Evolutionary conservation across 164 flowering plant genomes (phyloP), one percentile per base, ranked within the genome.

Genomic region (Vitis rotundifolia): DNA sequence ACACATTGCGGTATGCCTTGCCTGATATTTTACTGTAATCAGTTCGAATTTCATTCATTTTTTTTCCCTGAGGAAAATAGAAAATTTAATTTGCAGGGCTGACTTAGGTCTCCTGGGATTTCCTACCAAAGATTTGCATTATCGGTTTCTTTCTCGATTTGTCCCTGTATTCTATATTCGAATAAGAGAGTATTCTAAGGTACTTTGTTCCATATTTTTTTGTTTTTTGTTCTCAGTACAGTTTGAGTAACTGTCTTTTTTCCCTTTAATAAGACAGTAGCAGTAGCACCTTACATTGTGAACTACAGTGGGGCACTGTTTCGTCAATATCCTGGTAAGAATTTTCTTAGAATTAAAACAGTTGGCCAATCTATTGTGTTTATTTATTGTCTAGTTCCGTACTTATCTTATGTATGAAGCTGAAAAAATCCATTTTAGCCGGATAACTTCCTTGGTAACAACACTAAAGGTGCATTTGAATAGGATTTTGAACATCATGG

Each of bases 101-200:
- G 99, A 95, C 79, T 83, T 95, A 73, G 98, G 99, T 19, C 80
- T 95, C 72, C 62, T 89, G 61, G 98, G 99, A 54, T 95, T 95
- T 78, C 97, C 98, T 55, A 44, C 85, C 61, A 95, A 89, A 81
- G 97, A 95, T 72, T 68, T 95, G 76, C 99, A 95, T 49, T 95
- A 86, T 64, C 89, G 93, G 55, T 95, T 95, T 82, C 98, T 95
- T 73, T 91, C 95, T 77, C 97, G 91, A 65, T 95, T 95, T 70
- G 78, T 68, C 16, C 99, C 97, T 18, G 91, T 93, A 31, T 95
- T 95, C 76, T 95, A 88, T 75, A 87, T 95, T 62, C 88, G 98
- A 70, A 83, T 83, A 66, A 87, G 99, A 79, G 99, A 93, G 54
- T 95, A 95, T 80, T 93, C 99, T 54, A 95, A 95, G 99, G 98